Percentiles rank a stretch among this genome's conserved stretches.
These are phyloP conservation scores for Starmerella sp. DNA, from an alignment of 805 yeast genomes.

Conservation along the genomic window DNA sequence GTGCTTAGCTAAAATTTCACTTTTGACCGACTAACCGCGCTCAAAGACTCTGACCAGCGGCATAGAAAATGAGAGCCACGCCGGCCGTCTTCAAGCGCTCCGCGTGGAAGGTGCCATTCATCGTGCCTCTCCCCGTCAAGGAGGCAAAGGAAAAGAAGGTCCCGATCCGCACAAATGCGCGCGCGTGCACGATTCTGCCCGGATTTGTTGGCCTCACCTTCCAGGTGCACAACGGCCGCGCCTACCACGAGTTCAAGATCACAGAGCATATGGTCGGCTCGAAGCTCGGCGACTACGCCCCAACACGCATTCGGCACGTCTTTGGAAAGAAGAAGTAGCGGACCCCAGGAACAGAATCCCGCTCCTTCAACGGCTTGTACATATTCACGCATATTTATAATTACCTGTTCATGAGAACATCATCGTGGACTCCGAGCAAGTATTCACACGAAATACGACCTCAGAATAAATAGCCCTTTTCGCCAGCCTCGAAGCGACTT, in stretches of 20 bases:
- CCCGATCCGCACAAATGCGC: conserved; percentile 91
- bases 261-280: conserved; percentile 95
- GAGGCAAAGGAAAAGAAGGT: conserved; percentile 69
- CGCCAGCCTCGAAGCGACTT: conserved; percentile 37
- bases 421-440: too few relatives aligned
- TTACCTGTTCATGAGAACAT: not conserved
- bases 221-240: conserved; percentile 93
- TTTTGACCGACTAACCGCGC: not conserved
- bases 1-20: conserved; percentile 9
- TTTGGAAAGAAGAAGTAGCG: conserved; percentile 40
- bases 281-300: conserved; percentile 90
- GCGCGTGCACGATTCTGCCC: conserved; percentile 88
- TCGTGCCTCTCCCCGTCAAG: conserved; percentile 88
- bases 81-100: conserved; percentile 31
- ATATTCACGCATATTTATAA: not conserved
- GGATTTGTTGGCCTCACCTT: conserved; percentile 90
- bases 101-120: conserved; percentile 61
- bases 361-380: not conserved
- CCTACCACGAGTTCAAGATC: conserved; percentile 75
- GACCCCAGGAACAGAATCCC: too few relatives aligned
- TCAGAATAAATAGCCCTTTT: too few relatives aligned
- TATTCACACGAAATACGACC: too few relatives aligned
- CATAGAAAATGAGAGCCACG: conserved; percentile 27
- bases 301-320: conserved; percentile 78
- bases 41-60: not conserved